Conservation (phyloP, 768 basidiomycete genomes). For the Agrocybe praecox region DNA sequence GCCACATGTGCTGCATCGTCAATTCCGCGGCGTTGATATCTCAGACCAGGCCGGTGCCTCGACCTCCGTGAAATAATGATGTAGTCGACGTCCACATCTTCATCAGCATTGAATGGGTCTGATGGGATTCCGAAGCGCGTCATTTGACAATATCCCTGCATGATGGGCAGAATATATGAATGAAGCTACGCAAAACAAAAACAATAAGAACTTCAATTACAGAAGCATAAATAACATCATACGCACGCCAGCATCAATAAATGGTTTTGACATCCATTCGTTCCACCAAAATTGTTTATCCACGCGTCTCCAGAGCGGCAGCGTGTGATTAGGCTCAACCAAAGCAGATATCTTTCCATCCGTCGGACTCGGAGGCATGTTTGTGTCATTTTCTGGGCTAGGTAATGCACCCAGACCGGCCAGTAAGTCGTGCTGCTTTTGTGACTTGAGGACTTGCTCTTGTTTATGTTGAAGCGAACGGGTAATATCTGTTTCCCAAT, state of each 20-base stretch:
- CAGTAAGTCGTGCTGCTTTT: constrained; percentile 60
- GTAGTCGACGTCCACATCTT: constrained; percentile 69
- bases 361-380: constrained; percentile 18
- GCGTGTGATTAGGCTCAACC: constrained; percentile 71
- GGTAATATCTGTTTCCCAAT: constrained; percentile 63
- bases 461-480: constrained; percentile 82
- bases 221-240: neutral
- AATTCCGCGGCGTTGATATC: constrained; percentile 93
- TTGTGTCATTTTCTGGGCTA: constrained; percentile 24
- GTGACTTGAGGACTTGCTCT: constrained; percentile 58
- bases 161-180: constrained; percentile 84
- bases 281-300: constrained; percentile 98
- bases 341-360: constrained; percentile 49
- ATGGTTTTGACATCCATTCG: constrained; percentile 80
- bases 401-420: constrained; percentile 60
- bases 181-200: constrained; percentile 54
- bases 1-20: constrained; percentile 93
- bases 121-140: constrained; percentile 66
- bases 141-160: constrained; percentile 91
- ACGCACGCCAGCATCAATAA: constrained; percentile 85
- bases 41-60: constrained; percentile 85
- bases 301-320: constrained; percentile 91
- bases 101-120: constrained; percentile 42
- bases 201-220: neutral
- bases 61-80: constrained; percentile 85